phyloP scores from a whole-genome alignment of 495 filamentous ascomycete species.

The Penicillium canescens region DNA sequence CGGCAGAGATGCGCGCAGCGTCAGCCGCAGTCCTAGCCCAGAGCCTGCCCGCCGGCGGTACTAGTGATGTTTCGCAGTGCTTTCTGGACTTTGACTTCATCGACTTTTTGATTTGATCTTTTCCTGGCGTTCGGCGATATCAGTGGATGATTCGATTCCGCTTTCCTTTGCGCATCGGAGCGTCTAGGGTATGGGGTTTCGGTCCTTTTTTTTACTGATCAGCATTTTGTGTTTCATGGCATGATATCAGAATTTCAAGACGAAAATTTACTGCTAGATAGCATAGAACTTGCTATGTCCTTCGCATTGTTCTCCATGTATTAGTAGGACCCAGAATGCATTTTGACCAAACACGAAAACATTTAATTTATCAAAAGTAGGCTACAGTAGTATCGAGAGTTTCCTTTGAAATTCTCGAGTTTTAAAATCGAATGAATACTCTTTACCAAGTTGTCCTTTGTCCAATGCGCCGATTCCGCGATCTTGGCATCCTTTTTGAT shows the following conservation, averaged over 20 bases:
- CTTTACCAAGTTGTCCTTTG: no score
- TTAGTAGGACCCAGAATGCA: no score
- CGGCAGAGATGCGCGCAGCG: conserved; percentile 82
- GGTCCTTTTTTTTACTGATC: conserved; percentile 20
- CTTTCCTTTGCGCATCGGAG: conserved; percentile 21
- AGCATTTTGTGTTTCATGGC: conserved; percentile 20
- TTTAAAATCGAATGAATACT: no score
- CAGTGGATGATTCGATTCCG: conserved; percentile 19
- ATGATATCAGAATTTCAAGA: conserved; percentile 25
- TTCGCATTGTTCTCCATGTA: no score
- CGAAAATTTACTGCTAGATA: conserved; percentile 3
- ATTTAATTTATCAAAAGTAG: no score
- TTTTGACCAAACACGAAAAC: no score
- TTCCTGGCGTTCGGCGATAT: conserved; percentile 34
- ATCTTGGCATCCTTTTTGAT: conserved; percentile 13
- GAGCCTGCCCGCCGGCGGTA: conserved; percentile 72
- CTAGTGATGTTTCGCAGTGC: conserved; percentile 32
- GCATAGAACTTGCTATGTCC: not conserved
- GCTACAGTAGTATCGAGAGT: no score
- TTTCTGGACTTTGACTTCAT: conserved; percentile 10
- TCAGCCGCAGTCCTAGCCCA: conserved; percentile 70
- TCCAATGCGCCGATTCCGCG: no score
- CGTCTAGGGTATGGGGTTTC: conserved; percentile 14
- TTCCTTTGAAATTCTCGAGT: no score
- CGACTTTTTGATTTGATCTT: conserved; percentile 15